Conservation (phyloP, 495 filamentous ascomycete genomes). For the Hypomontagnella submonticulosa region DNA sequence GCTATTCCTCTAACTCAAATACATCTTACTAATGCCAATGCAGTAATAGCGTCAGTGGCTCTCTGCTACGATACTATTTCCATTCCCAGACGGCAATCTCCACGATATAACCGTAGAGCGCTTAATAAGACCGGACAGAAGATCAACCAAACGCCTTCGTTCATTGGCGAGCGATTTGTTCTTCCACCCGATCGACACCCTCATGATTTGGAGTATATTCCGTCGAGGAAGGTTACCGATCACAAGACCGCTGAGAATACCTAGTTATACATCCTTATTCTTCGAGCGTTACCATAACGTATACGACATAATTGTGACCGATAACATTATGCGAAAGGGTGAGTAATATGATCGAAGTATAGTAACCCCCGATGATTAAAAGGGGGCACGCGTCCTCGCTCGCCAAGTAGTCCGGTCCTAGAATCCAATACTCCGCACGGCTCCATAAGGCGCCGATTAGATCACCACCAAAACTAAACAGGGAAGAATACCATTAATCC, state of each 20-base stretch:
- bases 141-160: background rate
- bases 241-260: background rate
- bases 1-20: background rate
- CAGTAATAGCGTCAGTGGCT: background rate
- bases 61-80: background rate
- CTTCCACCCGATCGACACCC: background rate
- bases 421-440: slow-evolving; percentile 22
- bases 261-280: background rate
- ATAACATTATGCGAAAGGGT: too few relatives aligned
- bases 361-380: slow-evolving; percentile 2
- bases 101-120: slow-evolving; percentile 10
- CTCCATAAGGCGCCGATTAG: slow-evolving; percentile 5
- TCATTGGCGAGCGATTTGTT: slow-evolving; percentile 1
- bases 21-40: background rate
- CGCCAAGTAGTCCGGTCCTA: slow-evolving; percentile 17
- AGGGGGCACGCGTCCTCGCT: slow-evolving; percentile 3
- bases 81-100: background rate
- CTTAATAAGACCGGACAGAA: slow-evolving; percentile 21
- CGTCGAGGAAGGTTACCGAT: too few relatives aligned
- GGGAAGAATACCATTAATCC: background rate
- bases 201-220: background rate
- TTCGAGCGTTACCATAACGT: too few relatives aligned
- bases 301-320: too few relatives aligned
- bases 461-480: background rate
- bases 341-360: background rate